phyloP scores from a whole-genome alignment of 2,329 filamentous ascomycete genomes.

The Endothia cerciana region DNA sequence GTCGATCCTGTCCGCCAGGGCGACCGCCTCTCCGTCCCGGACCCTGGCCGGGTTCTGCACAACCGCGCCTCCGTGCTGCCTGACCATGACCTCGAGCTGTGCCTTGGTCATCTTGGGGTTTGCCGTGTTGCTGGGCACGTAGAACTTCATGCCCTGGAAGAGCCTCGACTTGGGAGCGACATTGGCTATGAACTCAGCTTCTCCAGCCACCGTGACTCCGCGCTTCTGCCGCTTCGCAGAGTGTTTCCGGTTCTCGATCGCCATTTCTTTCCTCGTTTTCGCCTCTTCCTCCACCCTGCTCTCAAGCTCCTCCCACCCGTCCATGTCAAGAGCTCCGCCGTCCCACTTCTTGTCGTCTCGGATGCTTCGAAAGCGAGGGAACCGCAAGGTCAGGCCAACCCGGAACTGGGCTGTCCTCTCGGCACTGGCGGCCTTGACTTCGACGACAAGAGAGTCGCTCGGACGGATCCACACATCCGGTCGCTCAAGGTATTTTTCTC shows the following conservation, averaged over 20 bases:
- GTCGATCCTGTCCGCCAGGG: conserved; percentile 81
- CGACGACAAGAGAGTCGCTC: conserved; percentile 82
- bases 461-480: conserved; percentile 95
- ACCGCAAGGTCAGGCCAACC: conserved; percentile 77
- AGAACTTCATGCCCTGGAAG: conserved; percentile 80
- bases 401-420: conserved; percentile 78
- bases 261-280: conserved; percentile 73
- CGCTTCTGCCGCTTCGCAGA: conserved; percentile 68
- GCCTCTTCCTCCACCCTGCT: conserved; percentile 70
- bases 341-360: conserved; percentile 86
- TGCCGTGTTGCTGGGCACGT: conserved; percentile 76
- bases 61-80: conserved; percentile 78
- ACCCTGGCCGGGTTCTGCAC: conserved; percentile 72
- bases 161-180: conserved; percentile 59
- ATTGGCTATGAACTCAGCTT: conserved; percentile 45
- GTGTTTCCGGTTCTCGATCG: conserved; percentile 69
- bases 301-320: conserved; percentile 77
- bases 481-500: conserved; percentile 67
- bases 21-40: conserved; percentile 66
- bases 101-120: conserved; percentile 77
- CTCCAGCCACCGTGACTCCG: conserved; percentile 73
- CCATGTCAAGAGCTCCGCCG: conserved; percentile 69
- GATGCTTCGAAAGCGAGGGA: conserved; percentile 84
- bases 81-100: conserved; percentile 80
- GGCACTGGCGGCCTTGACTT: conserved; percentile 85